Evolutionary conservation across 2,329 filamentous ascomycete genomes (phyloP).

Genomic region (Colletotrichum scovillei): DNA sequence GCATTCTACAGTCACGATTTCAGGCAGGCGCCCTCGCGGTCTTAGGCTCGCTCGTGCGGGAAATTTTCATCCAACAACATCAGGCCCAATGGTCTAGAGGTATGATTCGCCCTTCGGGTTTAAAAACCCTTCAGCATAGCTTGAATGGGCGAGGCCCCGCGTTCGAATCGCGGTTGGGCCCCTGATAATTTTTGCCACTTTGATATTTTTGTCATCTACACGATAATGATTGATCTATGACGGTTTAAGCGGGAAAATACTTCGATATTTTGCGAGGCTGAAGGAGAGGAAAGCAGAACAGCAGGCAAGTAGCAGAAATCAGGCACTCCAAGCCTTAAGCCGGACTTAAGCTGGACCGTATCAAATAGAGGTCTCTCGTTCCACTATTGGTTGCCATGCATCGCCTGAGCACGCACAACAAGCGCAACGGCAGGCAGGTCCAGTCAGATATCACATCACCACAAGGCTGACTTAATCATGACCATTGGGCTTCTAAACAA

Average conservation of each 20-base stretch:
- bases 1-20: neutral
- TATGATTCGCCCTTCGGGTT: conserved; percentile 35
- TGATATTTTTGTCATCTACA: neutral
- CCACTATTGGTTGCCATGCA: neutral
- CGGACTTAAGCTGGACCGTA: neutral
- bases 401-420: neutral
- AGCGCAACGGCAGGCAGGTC: neutral
- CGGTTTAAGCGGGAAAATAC: neutral
- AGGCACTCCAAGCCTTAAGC: neutral
- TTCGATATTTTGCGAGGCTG: neutral
- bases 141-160: conserved; percentile 31
- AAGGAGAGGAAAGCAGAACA: neutral
- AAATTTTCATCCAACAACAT: neutral
- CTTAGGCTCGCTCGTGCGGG: fast-evolving
- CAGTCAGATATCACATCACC: neutral
- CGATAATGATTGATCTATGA: neutral
- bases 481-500: conserved; percentile 11
- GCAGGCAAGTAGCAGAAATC: neutral
- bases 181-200: neutral
- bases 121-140: conserved; percentile 11
- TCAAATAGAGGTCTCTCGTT: neutral
- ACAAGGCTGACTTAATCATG: conserved; percentile 23
- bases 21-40: too few relatives aligned
- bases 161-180: conserved; percentile 33
- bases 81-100: conserved; percentile 34